phyloP scores from a whole-genome alignment of 345 rosid species.

The Boechera stricta region DNA sequence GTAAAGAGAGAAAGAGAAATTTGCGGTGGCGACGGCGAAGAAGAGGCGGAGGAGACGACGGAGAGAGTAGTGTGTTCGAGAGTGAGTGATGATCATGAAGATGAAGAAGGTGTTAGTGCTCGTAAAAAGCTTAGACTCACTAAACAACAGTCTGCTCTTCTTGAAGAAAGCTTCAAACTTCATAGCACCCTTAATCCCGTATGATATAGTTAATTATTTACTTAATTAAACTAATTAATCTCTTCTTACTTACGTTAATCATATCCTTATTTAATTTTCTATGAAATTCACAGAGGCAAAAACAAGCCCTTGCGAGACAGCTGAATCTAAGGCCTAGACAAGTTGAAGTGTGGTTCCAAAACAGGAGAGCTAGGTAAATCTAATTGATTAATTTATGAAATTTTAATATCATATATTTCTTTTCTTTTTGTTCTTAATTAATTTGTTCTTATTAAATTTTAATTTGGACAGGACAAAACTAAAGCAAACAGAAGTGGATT shows the following conservation, averaged over 20 bases:
- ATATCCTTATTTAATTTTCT: neutral
- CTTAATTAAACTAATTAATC: neutral
- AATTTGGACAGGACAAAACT: conserved; percentile 82
- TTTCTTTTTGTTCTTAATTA: neutral
- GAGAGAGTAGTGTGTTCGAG: conserved; percentile 49
- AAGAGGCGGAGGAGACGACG: conserved; percentile 53
- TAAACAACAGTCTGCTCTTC: conserved; percentile 88
- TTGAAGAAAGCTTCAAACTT: conserved; percentile 94
- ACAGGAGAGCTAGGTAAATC: conserved; percentile 92
- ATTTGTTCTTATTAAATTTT: neutral
- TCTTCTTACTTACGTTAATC: conserved; percentile 10
- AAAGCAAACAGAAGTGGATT: conserved; percentile 98
- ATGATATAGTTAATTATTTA: conserved; percentile 36
- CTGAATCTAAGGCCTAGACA: conserved; percentile 90
- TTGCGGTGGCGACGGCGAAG: conserved; percentile 58
- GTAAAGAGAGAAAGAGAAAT: conserved; percentile 69
- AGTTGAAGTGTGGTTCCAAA: conserved; percentile 99
- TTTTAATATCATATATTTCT: neutral
- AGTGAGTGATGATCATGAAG: conserved; percentile 56
- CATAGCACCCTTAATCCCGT: conserved; percentile 97
- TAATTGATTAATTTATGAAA: neutral
- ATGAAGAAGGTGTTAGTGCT: conserved; percentile 62
- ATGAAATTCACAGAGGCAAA: conserved; percentile 67
- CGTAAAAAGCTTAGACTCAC: conserved; percentile 94
- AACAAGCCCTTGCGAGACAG: conserved; percentile 89